These are phyloP conservation scores for Suillus variegatus DNA, from an alignment of 768 basidiomycete genomes.

Conservation along the genomic window DNA sequence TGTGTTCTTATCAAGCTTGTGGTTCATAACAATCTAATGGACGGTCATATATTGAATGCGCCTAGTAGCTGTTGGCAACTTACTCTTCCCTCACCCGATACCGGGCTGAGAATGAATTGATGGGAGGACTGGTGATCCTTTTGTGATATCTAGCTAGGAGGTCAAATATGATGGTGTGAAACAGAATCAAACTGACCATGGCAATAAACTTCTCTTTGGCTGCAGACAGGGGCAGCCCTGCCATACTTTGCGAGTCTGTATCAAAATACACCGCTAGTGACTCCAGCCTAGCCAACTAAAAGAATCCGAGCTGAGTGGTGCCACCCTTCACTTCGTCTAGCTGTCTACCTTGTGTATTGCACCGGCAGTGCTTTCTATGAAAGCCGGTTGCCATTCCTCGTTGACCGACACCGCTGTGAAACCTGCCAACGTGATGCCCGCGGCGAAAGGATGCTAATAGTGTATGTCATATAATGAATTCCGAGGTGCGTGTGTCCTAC, in stretches of 20 bases:
- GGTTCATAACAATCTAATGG: constrained; percentile 78
- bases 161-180: constrained; percentile 4
- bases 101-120: constrained; percentile 94
- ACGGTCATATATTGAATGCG: constrained; percentile 6
- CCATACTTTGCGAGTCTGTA: constrained; percentile 83
- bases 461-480: neutral
- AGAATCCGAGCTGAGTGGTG: constrained; percentile 10
- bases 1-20: constrained; percentile 67
- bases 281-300: constrained; percentile 78
- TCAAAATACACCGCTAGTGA: constrained; percentile 94
- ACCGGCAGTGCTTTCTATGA: constrained; percentile 86
- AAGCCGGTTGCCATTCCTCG: constrained; percentile 83
- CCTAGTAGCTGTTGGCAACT: constrained; percentile 22
- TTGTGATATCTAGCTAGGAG: constrained; percentile 48
- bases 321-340: neutral
- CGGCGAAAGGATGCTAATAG: constrained; percentile 88
- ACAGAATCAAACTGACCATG: constrained; percentile 49
- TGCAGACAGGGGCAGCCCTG: constrained; percentile 62
- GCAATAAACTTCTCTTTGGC: constrained; percentile 72
- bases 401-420: constrained; percentile 92
- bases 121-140: constrained; percentile 51
- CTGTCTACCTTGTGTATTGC: constrained; percentile 82
- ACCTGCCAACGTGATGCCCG: constrained; percentile 82
- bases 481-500: constrained; percentile 28
- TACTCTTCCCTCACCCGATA: constrained; percentile 92